These are phyloP conservation scores for Camellia sinensis DNA, from an alignment of 148 eudicot species.

Conservation along the genomic window DNA sequence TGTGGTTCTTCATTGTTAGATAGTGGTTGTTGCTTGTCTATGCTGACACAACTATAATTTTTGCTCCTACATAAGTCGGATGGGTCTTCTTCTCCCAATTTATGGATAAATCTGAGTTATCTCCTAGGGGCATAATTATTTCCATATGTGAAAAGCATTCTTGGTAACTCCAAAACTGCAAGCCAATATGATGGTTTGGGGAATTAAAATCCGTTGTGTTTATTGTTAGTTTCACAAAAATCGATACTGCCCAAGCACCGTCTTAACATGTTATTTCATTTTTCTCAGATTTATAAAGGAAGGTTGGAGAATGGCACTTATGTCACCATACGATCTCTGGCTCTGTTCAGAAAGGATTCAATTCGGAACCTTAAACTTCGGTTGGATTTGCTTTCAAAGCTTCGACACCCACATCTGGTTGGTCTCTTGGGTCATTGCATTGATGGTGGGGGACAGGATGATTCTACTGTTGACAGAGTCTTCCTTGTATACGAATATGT, in stretches of 20 bases:
- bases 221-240: too few species aligned
- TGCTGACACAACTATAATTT: not conserved
- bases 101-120: too few species aligned
- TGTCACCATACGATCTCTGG: constrained; percentile 49
- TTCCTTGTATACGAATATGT: constrained; percentile 62
- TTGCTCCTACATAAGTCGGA: too few species aligned
- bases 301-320: constrained; percentile 46
- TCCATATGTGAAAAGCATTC: too few species aligned
- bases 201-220: too few species aligned
- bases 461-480: constrained; percentile 40
- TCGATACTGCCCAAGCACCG: not conserved
- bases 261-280: constrained; percentile 1
- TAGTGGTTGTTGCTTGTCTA: not conserved
- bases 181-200: too few species aligned
- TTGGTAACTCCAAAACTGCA: too few species aligned
- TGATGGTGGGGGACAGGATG: constrained; percentile 45
- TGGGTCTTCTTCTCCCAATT: too few species aligned
- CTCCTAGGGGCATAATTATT: too few species aligned
- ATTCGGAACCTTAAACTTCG: constrained; percentile 51
- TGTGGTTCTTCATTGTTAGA: not conserved
- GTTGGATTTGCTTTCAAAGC: constrained; percentile 61
- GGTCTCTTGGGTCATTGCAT: constrained; percentile 61
- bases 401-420: constrained; percentile 63
- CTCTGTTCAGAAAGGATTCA: constrained; percentile 43
- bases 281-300: constrained; percentile 60